Evolutionary conservation across 306 rosid genomes (phyloP).

Genomic region (Quillaja saponaria): DNA sequence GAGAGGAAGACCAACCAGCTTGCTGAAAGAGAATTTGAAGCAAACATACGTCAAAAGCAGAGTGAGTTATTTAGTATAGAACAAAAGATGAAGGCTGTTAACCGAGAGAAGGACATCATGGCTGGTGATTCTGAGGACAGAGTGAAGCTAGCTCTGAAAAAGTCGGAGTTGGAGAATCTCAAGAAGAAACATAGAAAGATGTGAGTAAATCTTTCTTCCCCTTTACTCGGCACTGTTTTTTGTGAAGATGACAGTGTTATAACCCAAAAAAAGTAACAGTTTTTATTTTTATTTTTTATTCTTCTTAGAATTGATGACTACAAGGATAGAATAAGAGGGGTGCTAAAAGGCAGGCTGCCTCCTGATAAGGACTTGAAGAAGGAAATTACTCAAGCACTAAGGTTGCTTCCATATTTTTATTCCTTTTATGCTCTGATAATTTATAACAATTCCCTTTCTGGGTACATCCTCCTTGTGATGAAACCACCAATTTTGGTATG

Average conservation of each 20-base stretch:
- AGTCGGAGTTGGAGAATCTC: slow-evolving; percentile 57
- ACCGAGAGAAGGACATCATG: slow-evolving; percentile 62
- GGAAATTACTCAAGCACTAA: slow-evolving; percentile 67
- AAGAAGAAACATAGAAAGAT: slow-evolving; percentile 74
- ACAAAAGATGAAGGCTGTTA: slow-evolving; percentile 62
- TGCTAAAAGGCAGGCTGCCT: slow-evolving; percentile 87
- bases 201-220: slow-evolving; percentile 45
- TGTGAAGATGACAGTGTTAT: too few species aligned
- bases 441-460: too few species aligned
- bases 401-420: too few species aligned
- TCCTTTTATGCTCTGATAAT: too few species aligned
- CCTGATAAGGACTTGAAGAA: slow-evolving; percentile 78
- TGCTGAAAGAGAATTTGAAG: slow-evolving; percentile 73
- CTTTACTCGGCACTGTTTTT: too few species aligned
- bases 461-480: too few species aligned
- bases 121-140: slow-evolving; percentile 73
- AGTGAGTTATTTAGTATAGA: slow-evolving; percentile 57
- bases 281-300: slow-evolving; percentile 24
- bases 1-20: slow-evolving; percentile 73
- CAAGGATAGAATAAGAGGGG: slow-evolving; percentile 77
- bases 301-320: slow-evolving; percentile 68
- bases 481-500: too few species aligned
- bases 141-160: slow-evolving; percentile 60
- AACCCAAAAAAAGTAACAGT: too few species aligned
- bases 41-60: slow-evolving; percentile 58